Conservation (phyloP, 1,284 basidiomycete genomes). For the Puccinia coronata region DNA sequence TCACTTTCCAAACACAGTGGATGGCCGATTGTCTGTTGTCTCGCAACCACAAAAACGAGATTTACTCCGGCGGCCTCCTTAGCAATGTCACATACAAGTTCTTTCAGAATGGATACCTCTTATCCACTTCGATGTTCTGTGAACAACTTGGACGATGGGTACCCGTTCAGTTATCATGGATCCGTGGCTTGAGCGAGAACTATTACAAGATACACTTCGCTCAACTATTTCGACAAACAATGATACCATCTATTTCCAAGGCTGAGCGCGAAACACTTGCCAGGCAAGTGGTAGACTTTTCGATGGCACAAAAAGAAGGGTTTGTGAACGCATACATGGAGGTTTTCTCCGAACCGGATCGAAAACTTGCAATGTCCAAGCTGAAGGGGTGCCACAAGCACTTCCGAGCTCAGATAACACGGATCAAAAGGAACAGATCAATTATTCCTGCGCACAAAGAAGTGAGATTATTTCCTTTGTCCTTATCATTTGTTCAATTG, state of each 20-base stretch:
- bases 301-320: background rate
- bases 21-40: background rate
- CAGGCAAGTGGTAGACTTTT: background rate
- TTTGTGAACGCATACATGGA: constrained; percentile 4
- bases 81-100: background rate
- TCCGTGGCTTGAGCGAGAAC: background rate
- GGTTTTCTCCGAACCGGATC: background rate
- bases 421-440: background rate
- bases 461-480: background rate
- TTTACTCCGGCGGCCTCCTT: background rate
- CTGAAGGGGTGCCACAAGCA: background rate
- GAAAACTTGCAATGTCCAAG: background rate
- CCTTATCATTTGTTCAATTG: background rate
- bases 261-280: background rate
- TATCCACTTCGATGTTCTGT: background rate
- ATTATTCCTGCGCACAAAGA: background rate
- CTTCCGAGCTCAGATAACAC: background rate
- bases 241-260: background rate
- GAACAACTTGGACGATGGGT: background rate
- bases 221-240: too few relatives aligned
- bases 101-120: background rate
- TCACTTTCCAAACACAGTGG: background rate
- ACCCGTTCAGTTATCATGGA: constrained; percentile 8
- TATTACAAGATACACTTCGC: background rate
- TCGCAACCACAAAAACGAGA: background rate